Conservation (phyloP, 331 rosid species). For the Saraca asoca region DNA sequence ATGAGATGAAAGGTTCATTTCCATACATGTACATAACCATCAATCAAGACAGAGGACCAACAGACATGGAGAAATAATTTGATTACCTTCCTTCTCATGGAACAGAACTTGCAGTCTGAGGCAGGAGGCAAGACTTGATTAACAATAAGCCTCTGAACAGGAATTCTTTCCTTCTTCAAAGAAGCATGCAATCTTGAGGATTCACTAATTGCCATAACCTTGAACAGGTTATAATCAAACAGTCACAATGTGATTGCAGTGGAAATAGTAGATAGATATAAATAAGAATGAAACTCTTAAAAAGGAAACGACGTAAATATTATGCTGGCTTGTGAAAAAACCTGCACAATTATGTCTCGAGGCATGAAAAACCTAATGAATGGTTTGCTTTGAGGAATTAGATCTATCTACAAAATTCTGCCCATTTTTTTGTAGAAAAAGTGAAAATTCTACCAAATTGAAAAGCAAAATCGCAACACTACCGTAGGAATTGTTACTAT, state of each 20-base stretch:
- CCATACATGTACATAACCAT: not conserved
- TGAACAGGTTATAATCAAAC: conserved; percentile 12
- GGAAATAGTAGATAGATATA: conserved; percentile 15
- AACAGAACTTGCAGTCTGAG: conserved; percentile 90
- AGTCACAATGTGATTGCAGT: conserved; percentile 27
- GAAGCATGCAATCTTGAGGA: conserved; percentile 85
- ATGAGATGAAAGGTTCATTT: too few relatives aligned
- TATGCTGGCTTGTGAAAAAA: conserved; percentile 1
- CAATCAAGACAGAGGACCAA: not conserved
- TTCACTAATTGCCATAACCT: conserved; percentile 88
- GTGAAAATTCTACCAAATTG: not conserved
- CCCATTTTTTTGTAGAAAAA: too few relatives aligned
- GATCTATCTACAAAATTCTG: not conserved
- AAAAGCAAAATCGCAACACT: conserved; percentile 27
- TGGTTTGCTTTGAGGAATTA: not conserved
- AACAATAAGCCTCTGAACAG: conserved; percentile 71
- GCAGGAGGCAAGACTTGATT: conserved; percentile 80
- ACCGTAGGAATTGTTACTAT: conserved; percentile 92
- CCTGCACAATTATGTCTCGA: not conserved
- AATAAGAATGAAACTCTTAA: not conserved
- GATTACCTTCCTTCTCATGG: conserved; percentile 73
- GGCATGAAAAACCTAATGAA: conserved; percentile 9
- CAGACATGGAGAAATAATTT: conserved; percentile 19
- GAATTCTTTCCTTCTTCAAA: conserved; percentile 69
- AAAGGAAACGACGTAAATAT: not conserved